Percentiles rank a stretch among this genome's conserved stretches.
Conservation (phyloP, 2,329 filamentous ascomycete species). For the Ilyonectria mors-panacis region DNA sequence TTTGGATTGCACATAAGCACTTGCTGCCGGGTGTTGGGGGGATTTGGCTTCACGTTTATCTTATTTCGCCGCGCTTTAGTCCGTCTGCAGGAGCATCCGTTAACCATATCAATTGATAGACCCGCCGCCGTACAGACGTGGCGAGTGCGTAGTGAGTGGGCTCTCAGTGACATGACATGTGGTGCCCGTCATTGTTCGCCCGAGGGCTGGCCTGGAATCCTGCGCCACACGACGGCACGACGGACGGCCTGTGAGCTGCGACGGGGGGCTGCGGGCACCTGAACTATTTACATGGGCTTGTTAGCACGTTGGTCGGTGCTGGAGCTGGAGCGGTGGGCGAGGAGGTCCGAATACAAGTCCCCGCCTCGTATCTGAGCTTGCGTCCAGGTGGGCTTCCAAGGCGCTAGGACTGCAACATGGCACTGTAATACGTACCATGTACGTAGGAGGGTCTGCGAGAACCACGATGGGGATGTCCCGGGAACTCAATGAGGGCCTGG, state of each 20-base stretch:
- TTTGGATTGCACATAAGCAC: constrained; percentile 15
- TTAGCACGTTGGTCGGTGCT: neutral
- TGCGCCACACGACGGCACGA: neutral
- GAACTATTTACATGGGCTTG: neutral
- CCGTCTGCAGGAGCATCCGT: constrained; percentile 20
- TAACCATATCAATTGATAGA: neutral
- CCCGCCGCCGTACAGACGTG: neutral
- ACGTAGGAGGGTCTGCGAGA: too few relatives aligned
- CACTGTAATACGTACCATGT: too few relatives aligned
- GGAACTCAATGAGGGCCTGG: too few relatives aligned
- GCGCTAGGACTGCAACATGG: neutral
- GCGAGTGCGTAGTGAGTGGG: too few relatives aligned
- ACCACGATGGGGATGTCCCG: too few relatives aligned
- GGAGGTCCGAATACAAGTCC: neutral
- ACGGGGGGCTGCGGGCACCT: neutral
- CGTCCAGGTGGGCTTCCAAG: neutral
- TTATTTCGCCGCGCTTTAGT: constrained; percentile 16
- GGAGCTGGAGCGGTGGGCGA: neutral
- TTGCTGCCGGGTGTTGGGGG: neutral
- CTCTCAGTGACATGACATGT: neutral
- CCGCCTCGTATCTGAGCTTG: neutral
- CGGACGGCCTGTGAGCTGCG: neutral
- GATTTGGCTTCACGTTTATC: neutral
- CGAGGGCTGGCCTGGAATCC: neutral
- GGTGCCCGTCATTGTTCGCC: neutral